Evolutionary conservation across 1,284 basidiomycete species (phyloP).

Genomic region (Cystobasidium sp.): DNA sequence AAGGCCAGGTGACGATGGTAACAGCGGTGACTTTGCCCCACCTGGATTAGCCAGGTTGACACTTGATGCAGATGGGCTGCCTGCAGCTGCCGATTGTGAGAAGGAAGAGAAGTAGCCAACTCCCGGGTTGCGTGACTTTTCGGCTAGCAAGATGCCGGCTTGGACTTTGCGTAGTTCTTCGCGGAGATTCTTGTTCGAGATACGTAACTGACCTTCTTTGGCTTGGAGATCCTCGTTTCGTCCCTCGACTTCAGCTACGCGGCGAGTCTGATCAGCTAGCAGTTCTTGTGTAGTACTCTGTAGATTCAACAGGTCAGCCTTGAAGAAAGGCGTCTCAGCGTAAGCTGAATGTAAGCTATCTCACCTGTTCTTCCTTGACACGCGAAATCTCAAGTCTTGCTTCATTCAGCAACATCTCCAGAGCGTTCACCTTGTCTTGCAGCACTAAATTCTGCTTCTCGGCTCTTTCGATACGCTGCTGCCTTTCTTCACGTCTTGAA

Average conservation of each 20-base stretch:
- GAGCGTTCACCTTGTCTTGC: slow-evolving; percentile 46
- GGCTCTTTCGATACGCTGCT: slow-evolving; percentile 61
- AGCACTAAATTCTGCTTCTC: slow-evolving; percentile 28
- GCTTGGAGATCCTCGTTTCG: slow-evolving; percentile 66
- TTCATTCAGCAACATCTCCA: slow-evolving; percentile 59
- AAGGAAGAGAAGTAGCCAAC: slow-evolving; percentile 71
- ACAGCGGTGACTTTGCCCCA: slow-evolving; percentile 16
- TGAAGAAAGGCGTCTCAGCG: neutral
- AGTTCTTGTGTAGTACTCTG: slow-evolving; percentile 57
- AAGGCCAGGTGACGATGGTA: slow-evolving; percentile 12
- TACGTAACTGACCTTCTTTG: slow-evolving; percentile 69
- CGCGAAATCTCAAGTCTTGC: slow-evolving; percentile 61
- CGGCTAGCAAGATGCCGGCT: slow-evolving; percentile 82
- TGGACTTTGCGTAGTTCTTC: slow-evolving; percentile 93
- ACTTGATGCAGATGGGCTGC: slow-evolving; percentile 9
- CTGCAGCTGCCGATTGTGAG: slow-evolving; percentile 11
- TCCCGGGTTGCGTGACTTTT: slow-evolving; percentile 86
- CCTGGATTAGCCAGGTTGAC: slow-evolving; percentile 7
- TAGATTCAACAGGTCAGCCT: neutral
- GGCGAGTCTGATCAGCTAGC: slow-evolving; percentile 54
- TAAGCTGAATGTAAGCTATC: neutral
- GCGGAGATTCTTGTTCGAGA: slow-evolving; percentile 80
- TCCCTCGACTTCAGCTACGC: slow-evolving; percentile 55
- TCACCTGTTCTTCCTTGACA: slow-evolving; percentile 52
- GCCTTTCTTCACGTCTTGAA: slow-evolving; percentile 65